Evolutionary conservation across 2,329 filamentous ascomycete genomes (phyloP).

Genomic region (Trichoderma brevicompactum): DNA sequence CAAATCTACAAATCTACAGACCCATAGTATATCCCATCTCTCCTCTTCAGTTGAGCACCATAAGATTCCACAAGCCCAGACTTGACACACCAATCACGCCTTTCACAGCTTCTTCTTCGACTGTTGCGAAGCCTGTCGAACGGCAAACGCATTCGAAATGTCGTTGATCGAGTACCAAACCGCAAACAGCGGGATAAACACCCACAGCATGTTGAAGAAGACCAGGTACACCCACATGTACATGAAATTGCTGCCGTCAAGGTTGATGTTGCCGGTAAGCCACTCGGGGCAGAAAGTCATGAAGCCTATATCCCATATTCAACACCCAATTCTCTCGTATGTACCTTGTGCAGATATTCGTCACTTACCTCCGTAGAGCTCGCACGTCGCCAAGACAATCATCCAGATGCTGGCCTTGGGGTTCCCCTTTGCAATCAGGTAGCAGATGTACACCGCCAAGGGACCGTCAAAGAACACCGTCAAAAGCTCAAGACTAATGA

Average conservation of each 20-base stretch:
- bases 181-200: constrained; percentile 64
- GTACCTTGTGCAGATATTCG: neutral
- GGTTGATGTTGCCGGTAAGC: constrained; percentile 64
- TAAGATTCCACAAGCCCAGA: neutral
- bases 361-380: constrained; percentile 64
- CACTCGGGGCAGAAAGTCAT: constrained; percentile 75
- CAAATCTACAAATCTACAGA: no score
- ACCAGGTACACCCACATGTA: constrained; percentile 69
- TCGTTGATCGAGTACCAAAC: constrained; percentile 60
- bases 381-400: constrained; percentile 66
- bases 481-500: constrained; percentile 67
- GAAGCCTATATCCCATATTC: constrained; percentile 52
- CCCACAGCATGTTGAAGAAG: constrained; percentile 73
- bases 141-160: constrained; percentile 57
- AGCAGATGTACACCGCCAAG: constrained; percentile 63
- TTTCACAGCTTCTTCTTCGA: constrained; percentile 40
- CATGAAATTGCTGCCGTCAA: constrained; percentile 70
- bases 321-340: neutral
- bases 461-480: constrained; percentile 67
- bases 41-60: no score
- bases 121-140: constrained; percentile 30
- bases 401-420: constrained; percentile 64
- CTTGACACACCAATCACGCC: neutral
- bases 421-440: constrained; percentile 60
- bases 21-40: no score